Percentiles rank a stretch among this genome's conserved stretches.
Evolutionary conservation across 345 rosid species (phyloP).

Genomic region (Punica granatum): DNA sequence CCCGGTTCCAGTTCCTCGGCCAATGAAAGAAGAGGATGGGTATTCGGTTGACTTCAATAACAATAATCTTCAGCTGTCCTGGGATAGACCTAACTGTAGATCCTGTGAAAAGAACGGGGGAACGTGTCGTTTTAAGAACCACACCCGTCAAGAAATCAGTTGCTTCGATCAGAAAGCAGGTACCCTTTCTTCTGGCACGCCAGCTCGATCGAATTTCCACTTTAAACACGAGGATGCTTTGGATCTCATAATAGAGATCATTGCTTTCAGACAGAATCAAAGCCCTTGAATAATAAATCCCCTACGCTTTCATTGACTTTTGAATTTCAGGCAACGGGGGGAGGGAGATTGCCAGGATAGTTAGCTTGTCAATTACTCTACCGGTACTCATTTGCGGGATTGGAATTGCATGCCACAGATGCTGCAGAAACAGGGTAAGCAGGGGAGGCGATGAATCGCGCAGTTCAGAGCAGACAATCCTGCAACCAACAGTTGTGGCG

Average conservation of each 20-base stretch:
- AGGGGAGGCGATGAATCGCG: neutral
- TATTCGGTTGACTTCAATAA: neutral
- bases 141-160: neutral
- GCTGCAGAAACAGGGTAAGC: neutral
- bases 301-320: too few species aligned
- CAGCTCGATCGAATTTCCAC: neutral
- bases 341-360: neutral
- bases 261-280: too few species aligned
- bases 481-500: neutral
- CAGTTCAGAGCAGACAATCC: neutral
- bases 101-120: neutral
- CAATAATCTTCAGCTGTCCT: neutral
- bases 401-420: neutral
- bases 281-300: too few species aligned
- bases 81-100: neutral
- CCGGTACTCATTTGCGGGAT: neutral
- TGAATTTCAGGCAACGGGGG: neutral
- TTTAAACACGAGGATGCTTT: neutral
- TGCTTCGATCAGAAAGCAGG: neutral
- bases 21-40: neutral
- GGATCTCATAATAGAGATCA: neutral
- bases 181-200: neutral
- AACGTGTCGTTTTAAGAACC: neutral
- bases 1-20: neutral
- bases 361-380: neutral